Evolutionary conservation across 305 asterid species (phyloP).

Genomic region (Striga hermonthica): DNA sequence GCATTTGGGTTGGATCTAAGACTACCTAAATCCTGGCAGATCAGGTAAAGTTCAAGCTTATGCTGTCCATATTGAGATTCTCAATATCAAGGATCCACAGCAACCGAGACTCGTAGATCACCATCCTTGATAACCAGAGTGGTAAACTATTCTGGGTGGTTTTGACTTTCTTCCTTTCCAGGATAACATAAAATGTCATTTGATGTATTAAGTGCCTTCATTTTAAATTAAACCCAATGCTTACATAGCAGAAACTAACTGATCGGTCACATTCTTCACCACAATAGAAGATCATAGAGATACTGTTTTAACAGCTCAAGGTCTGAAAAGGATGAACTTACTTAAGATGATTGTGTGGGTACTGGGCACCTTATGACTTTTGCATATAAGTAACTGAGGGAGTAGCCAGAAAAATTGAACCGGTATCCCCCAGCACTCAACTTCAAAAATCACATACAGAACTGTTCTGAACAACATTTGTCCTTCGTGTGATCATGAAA

Average conservation of each 20-base stretch:
- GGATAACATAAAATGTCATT: neutral
- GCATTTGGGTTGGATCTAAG: neutral
- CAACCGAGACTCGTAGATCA: neutral
- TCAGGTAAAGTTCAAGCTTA: conserved; percentile 15
- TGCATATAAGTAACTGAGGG: conserved; percentile 5
- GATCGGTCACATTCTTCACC: neutral
- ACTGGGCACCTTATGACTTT: conserved; percentile 7
- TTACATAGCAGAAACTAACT: conserved; percentile 2
- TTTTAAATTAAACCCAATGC: neutral
- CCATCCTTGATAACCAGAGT: conserved; percentile 1
- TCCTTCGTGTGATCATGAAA: neutral
- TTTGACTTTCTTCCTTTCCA: neutral
- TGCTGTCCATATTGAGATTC: conserved; percentile 18
- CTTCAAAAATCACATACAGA: conserved; percentile 7
- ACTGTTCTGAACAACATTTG: neutral
- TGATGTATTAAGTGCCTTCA: neutral
- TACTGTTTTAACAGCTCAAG: conserved; percentile 6
- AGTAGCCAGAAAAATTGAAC: neutral
- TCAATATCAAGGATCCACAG: conserved; percentile 20
- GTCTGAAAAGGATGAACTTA: conserved; percentile 13
- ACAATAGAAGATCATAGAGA: neutral
- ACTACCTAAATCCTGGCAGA: conserved; percentile 9
- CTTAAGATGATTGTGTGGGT: neutral
- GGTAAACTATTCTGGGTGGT: neutral
- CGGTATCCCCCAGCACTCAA: conserved; percentile 1